Evolutionary conservation across 2,329 filamentous ascomycete genomes (phyloP).

Genomic region (Fusarium albosuccineum): DNA sequence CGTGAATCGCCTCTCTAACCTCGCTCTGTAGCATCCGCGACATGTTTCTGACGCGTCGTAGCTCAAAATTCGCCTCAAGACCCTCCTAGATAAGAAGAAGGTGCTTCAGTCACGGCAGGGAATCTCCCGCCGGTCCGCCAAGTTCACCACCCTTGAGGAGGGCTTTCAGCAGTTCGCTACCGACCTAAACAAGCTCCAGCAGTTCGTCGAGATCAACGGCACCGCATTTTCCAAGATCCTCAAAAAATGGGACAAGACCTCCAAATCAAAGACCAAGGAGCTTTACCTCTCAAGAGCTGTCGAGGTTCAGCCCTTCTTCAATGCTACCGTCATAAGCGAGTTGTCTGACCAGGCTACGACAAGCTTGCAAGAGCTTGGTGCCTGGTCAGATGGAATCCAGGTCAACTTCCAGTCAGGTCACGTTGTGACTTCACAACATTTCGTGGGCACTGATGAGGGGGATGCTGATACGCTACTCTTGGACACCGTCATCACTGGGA

Average conservation of each 20-base stretch:
- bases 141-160: conserved; percentile 95
- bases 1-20: conserved; percentile 45
- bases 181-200: conserved; percentile 96
- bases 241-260: conserved; percentile 99
- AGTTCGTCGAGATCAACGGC: conserved; percentile 98
- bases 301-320: conserved; percentile 98
- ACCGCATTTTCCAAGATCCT: conserved; percentile 98
- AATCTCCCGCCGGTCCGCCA: conserved; percentile 87
- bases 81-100: conserved; percentile 94
- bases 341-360: conserved; percentile 97
- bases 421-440: conserved; percentile 74
- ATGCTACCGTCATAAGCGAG: conserved; percentile 95
- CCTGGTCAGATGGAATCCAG: conserved; percentile 97
- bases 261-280: conserved; percentile 98
- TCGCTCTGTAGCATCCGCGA: neutral
- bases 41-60: conserved; percentile 55
- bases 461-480: conserved; percentile 91
- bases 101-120: conserved; percentile 86
- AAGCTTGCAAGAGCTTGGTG: conserved; percentile 93
- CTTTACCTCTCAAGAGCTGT: conserved; percentile 95
- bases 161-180: conserved; percentile 97
- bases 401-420: conserved; percentile 82
- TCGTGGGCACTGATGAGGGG: conserved; percentile 83
- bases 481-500: conserved; percentile 87
- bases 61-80: conserved; percentile 94